These are phyloP conservation scores for Tephrocybe rancida DNA, from an alignment of 768 basidiomycete genomes.

Conservation along the genomic window DNA sequence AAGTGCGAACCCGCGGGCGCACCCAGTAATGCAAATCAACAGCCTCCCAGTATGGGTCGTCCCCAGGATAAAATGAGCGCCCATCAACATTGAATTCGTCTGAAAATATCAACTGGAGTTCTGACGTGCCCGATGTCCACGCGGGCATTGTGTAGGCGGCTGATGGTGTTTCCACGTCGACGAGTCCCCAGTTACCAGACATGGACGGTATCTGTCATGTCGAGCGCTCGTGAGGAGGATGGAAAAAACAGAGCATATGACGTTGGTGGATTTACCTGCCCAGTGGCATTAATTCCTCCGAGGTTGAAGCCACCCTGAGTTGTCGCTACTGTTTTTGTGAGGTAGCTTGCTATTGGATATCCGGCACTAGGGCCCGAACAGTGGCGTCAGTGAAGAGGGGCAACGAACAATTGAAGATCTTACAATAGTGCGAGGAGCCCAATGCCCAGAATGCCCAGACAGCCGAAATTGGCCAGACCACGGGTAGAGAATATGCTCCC, in stretches of 20 bases:
- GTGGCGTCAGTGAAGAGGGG: not conserved
- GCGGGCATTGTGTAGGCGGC: conserved; percentile 55
- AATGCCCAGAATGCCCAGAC: conserved; percentile 49
- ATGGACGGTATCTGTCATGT: conserved; percentile 57
- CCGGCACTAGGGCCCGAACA: conserved; percentile 28
- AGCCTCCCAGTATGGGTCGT: conserved; percentile 89
- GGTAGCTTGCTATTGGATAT: conserved; percentile 38
- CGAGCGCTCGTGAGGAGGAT: not conserved
- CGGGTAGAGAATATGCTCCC: conserved; percentile 46
- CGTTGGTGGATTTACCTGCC: conserved; percentile 41
- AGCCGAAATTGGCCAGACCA: conserved; percentile 66
- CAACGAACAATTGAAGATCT: conserved; percentile 31
- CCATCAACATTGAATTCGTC: conserved; percentile 81
- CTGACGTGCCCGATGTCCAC: conserved; percentile 53
- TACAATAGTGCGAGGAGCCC: conserved; percentile 64
- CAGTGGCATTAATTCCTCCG: conserved; percentile 62
- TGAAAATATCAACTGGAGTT: conserved; percentile 65
- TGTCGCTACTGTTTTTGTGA: conserved; percentile 22
- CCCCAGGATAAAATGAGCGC: conserved; percentile 77
- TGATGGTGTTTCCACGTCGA: conserved; percentile 59
- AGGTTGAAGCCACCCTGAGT: conserved; percentile 38
- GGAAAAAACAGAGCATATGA: conserved; percentile 19
- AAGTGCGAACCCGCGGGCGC: not conserved
- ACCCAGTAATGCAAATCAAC: conserved; percentile 80
- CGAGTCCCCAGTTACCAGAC: conserved; percentile 52